Evolutionary conservation across 306 rosid species (phyloP), one percentile per base, ranked within the genome.

Genomic region (Quercus variabilis): DNA sequence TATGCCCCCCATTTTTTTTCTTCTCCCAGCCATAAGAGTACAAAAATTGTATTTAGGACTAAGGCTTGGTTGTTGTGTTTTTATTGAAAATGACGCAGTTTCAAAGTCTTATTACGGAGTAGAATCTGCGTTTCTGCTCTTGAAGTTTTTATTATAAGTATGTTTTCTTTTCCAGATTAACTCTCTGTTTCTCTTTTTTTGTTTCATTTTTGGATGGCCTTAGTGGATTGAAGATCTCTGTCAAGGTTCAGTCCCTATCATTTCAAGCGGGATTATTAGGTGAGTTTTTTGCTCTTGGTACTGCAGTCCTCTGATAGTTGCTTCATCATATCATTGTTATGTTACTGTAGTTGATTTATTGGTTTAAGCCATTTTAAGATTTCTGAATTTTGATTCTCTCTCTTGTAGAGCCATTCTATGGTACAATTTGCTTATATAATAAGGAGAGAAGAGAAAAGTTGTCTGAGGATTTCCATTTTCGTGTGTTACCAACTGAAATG

Each of bases 221-320:
- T 87, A 95, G 99, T 79, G 98, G 98, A 79, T 88, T 95, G 93
- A 95, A 93, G 98, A 90, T 95, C 72, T 95, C 96, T 78, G 96
- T 90, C 23, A 93, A 93, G 84, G 97, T 95, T 86, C 89, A 85
- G 78, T 91, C 97, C 83, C 84, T 93, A 74, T 89, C 91, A 38
- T 92, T 95, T 88, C 98, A 91, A 85, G 93, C 87, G 7, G 99
- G 97, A 63, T 86, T 95, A 75, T 83, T 70, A 75, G 99, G 99
- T 95, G 82, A 88, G 98, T 78, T 59, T 41, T 79, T 15, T 83
- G 85, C 69, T 58, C 5, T 82, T 67, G 77, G 69, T 73, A 57
- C 43, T 84, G 62, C 31, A 75, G 73, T 80, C 71, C 41, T 49
- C 78, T 82, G 75, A 26, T 62, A 58, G 46, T 85, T 70, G 72